These are phyloP conservation scores for Guillardia theta DNA, from an alignment of 78 protist species.

Conservation along the genomic window DNA sequence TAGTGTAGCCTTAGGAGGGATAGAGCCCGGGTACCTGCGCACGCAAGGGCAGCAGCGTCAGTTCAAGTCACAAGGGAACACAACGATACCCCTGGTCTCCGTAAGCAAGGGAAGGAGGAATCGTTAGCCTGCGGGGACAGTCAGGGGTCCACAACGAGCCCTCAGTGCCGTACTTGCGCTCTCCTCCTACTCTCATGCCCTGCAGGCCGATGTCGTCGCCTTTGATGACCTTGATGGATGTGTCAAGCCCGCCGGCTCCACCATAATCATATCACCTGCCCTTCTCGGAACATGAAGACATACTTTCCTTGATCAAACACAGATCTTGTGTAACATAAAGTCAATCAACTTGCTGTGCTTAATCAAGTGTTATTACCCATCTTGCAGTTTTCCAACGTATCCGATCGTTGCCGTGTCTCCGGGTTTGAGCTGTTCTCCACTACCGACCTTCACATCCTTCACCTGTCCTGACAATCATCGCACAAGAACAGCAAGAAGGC, in stretches of 20 bases:
- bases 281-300: neutral
- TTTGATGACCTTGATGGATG: neutral
- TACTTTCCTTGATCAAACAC: neutral
- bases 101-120: slow-evolving; percentile 20
- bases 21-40: too few relatives aligned
- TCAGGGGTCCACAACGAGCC: too few relatives aligned
- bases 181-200: slow-evolving; percentile 34
- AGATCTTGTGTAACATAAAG: too few relatives aligned
- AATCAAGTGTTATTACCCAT: too few relatives aligned
- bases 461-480: too few relatives aligned
- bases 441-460: neutral
- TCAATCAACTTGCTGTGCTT: too few relatives aligned
- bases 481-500: too few relatives aligned
- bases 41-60: too few relatives aligned
- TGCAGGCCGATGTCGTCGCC: neutral
- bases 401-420: neutral
- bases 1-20: too few relatives aligned
- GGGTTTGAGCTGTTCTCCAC: neutral
- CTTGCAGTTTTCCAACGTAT: neutral
- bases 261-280: neutral
- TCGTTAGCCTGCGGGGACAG: too few relatives aligned
- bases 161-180: too few relatives aligned
- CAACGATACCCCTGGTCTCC: neutral
- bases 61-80: too few relatives aligned
- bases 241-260: neutral